Percentiles rank a stretch among this genome's conserved stretches.
Evolutionary conservation across 495 filamentous ascomycete species (phyloP).

Genomic region (Trypethelium eluteriae): DNA sequence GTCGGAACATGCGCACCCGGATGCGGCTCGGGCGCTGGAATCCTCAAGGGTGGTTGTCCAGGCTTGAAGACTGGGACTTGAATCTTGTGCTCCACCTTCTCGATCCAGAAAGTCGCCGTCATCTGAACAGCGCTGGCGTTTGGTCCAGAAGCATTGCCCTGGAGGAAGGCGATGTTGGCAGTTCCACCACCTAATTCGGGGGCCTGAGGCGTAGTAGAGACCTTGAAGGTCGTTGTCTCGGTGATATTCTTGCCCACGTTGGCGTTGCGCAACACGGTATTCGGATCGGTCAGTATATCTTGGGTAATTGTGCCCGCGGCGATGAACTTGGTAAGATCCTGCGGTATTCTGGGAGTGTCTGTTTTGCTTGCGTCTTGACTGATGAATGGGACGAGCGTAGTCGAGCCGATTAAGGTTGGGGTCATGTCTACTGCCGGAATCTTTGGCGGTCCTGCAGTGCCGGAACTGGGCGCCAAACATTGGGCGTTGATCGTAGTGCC

Average conservation of each 20-base stretch:
- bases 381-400: slow-evolving; percentile 12
- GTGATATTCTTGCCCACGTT: slow-evolving; percentile 28
- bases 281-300: slow-evolving; percentile 26
- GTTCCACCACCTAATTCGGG: slow-evolving; percentile 28
- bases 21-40: slow-evolving; percentile 11
- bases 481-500: slow-evolving; percentile 36
- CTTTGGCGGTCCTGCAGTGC: slow-evolving; percentile 21
- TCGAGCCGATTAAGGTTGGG: slow-evolving; percentile 25
- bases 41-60: slow-evolving; percentile 14
- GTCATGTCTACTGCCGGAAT: slow-evolving; percentile 24
- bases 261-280: slow-evolving; percentile 25
- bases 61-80: slow-evolving; percentile 17
- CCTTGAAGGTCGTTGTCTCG: slow-evolving; percentile 25
- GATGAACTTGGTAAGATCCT: slow-evolving; percentile 29
- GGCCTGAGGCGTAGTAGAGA: slow-evolving; percentile 22
- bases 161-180: slow-evolving; percentile 30
- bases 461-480: slow-evolving; percentile 18
- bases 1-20: slow-evolving; percentile 21
- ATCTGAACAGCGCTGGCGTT: slow-evolving; percentile 27
- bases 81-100: slow-evolving; percentile 26
- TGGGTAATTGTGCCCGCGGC: slow-evolving; percentile 30
- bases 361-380: slow-evolving; percentile 20
- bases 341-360: slow-evolving; percentile 26
- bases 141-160: slow-evolving; percentile 18
- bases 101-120: slow-evolving; percentile 32